Base-by-base conservation (phyloP, 768 basidiomycete genomes). In the Lentinula sp. region DNA sequence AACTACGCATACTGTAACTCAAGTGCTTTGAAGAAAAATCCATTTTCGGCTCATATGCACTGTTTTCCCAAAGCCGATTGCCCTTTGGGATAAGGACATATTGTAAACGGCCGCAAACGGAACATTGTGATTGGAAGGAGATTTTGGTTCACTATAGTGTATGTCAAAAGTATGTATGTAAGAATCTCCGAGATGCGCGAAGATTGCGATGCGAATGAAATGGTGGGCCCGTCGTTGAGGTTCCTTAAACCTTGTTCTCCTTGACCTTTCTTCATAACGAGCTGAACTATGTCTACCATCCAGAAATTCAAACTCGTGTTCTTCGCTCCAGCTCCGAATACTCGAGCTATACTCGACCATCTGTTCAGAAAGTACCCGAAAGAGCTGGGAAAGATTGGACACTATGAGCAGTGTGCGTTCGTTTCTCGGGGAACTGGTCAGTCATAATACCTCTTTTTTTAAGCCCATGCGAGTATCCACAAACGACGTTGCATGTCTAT, bases 341-440 rank as follows among this genome's bases (percentile, higher is more conserved):
- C 83, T 0, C 69, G 70, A 32, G 62, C 61, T 4, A 73, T 80
- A 53, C 69, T 84, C n/a, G 68, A 73, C 51, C 76, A 77, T 60
- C 69, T 83, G 11, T 84, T 85, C 68, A 58, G 68, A n/a, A 74
- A 69, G 21, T 78, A 71, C 61, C 78, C 82, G 1, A 64, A 74
- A n/a, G 65, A 71, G 40, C 68, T 83, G 4, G 84, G 81, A n/a
- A 78, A 77, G 56, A 79, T 84, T 23, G 83, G 83, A 42, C 67
- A 80, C 11, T 82, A 84, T 66, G 75, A 80, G 48, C 74, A 76
- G 54, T 82, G 78, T 64, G 84, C 83, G n/a, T 86, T 85, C 67
- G 69, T 81, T 18, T 71, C 77, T 16, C 77, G 71, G n/a, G 83
- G 84, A 59, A 77, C 73, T 55, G 85, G 84, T 82, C 62, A 70